phyloP scores from a whole-genome alignment of 2,329 filamentous ascomycete genomes.

The Pseudocercospora vitis region DNA sequence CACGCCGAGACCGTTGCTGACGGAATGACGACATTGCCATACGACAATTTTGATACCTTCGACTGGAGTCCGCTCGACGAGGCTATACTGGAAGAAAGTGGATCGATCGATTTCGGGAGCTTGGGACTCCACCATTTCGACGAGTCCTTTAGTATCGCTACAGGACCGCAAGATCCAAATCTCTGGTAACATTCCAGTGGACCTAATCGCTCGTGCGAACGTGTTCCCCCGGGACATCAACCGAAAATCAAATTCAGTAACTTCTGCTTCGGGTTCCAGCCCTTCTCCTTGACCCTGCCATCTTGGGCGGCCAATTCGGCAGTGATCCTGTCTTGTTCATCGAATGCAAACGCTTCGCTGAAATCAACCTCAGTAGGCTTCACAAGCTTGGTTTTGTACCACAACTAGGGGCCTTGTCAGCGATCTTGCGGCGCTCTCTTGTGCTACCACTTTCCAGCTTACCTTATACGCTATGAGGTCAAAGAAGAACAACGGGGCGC shows the following conservation, averaged over 20 bases:
- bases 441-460: not conserved
- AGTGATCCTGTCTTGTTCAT: slow-evolving; percentile 18
- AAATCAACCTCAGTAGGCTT: slow-evolving; percentile 22
- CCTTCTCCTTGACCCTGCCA: slow-evolving; percentile 5
- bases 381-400: slow-evolving; percentile 22
- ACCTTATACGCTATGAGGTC: slow-evolving; percentile 33
- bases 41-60: slow-evolving; percentile 14
- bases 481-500: slow-evolving; percentile 36
- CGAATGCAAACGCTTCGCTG: slow-evolving; percentile 22
- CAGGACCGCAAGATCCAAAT: slow-evolving; percentile 4
- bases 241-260: slow-evolving; percentile 11
- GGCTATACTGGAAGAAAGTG: slow-evolving; percentile 17
- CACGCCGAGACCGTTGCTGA: not conserved
- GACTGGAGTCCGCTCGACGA: slow-evolving; percentile 21
- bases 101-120: slow-evolving; percentile 16
- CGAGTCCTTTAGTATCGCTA: slow-evolving; percentile 22
- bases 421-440: not conserved
- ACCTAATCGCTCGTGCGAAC: not conserved
- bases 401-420: slow-evolving; percentile 11
- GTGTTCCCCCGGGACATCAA: not conserved
- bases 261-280: slow-evolving; percentile 12
- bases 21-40: not conserved
- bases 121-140: slow-evolving; percentile 21
- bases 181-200: not conserved
- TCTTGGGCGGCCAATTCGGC: slow-evolving; percentile 12